Base-by-base conservation (phyloP, 805 yeast species). In the Torulaspora franciscae region DNA sequence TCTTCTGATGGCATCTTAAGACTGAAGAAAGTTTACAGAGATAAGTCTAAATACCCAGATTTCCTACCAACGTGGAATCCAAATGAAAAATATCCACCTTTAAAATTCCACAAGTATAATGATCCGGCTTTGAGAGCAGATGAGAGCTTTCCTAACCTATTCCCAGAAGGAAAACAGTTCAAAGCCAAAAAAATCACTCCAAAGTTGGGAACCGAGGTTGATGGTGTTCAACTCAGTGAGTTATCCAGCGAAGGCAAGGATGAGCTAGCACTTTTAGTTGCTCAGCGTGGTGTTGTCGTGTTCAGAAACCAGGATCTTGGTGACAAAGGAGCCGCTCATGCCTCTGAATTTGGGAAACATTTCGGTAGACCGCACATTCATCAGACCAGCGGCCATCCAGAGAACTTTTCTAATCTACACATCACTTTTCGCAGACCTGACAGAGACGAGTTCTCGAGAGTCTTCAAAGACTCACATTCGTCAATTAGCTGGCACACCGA, bases 301-400 rank as follows among this genome's bases (percentile, higher is more conserved):
- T 79, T 82, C 62, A 72, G 83, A 57, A 73, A 78, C 48, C 87
- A 82, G 64, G 87, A 84, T 61, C 73, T 84, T 50, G 76, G 78
- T 37, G 68, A 73, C 10, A 64, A 73, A 46, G 78, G 82, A 5
- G 76, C 79, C 3, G 68, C 66, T 24, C 73, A 71, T 51, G 62
- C 66, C 39, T 67, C 62, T 32, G 70, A 81, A 32, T 80, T 71
- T 65, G 86, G 84, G 39, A 66, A 64, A 37, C 76, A 83, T 59
- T 84, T 79, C 59, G 90, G 91, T 27, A 80, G 80, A 27, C 71
- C 79, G 47, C 89, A 84, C 63, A 73, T 81, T 48, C 90, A 84
- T 59, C 86, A 87, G 37, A 80, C 85, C 9, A 77, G 85, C 8
- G 88, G 89, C 17, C 80, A 85, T 11, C 88, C 85, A 25, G 69